Conservation (phyloP, 176 grass and related monocot species). For the Urochloa ruziziensis region DNA sequence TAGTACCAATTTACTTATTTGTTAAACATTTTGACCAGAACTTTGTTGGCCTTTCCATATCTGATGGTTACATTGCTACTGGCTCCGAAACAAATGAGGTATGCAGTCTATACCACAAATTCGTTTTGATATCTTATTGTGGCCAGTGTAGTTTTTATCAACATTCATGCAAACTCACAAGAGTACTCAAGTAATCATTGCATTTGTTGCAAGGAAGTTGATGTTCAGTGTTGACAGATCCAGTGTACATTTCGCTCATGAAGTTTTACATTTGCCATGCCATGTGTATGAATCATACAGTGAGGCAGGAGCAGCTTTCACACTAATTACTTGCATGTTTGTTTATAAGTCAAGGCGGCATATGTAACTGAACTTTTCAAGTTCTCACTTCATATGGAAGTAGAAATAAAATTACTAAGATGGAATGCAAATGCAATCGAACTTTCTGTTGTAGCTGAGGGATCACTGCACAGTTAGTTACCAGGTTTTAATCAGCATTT, state of each 20-base stretch:
- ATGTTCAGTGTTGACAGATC: no score
- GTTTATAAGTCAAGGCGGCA: background rate
- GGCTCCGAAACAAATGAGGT: constrained; percentile 99
- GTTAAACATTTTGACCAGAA: constrained; percentile 59
- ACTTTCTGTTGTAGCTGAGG: background rate
- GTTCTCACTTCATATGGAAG: background rate
- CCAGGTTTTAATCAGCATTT: background rate
- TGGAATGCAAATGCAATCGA: background rate
- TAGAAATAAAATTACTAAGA: background rate
- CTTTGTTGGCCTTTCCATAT: constrained; percentile 96
- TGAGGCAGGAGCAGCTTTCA: background rate
- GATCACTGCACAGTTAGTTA: background rate
- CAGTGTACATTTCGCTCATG: background rate
- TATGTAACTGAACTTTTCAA: background rate
- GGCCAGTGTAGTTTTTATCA: background rate
- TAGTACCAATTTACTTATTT: constrained; percentile 15
- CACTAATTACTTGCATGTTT: background rate
- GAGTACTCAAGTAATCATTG: background rate
- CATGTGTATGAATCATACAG: background rate
- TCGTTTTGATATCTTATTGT: constrained; percentile 1
- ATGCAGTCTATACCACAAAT: constrained; percentile 28
- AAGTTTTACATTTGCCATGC: background rate
- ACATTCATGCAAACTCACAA: background rate
- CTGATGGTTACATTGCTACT: constrained; percentile 97
- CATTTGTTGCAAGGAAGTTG: constrained; percentile 8